Base-by-base conservation (phyloP, 1,284 basidiomycete species). In the Takashimella tepidaria region DNA sequence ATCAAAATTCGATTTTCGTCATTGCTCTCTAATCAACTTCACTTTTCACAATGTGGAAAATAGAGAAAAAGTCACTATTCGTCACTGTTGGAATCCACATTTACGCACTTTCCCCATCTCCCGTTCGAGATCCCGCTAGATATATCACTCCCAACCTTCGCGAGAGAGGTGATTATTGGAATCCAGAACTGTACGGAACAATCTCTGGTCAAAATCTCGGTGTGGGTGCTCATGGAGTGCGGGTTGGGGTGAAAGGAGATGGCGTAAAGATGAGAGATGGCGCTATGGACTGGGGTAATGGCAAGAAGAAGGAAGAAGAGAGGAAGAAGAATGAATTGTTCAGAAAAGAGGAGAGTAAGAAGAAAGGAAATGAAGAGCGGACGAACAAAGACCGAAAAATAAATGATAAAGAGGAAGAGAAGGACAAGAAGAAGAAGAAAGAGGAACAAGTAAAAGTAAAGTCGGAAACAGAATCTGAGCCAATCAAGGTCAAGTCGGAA, bases 21-120 rank as follows among this genome's bases (percentile, higher is more conserved):
- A n/a, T n/a, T n/a, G n/a, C n/a, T n/a, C n/a, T n/a, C n/a, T n/a
- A n/a, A n/a, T n/a, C n/a, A n/a, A n/a, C n/a, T n/a, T n/a, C n/a
- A n/a, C n/a, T n/a, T n/a, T n/a, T n/a, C n/a, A n/a, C n/a, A n/a
- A n/a, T n/a, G n/a, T n/a, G n/a, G n/a, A n/a, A n/a, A n/a, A n/a
- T n/a, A 72, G 70, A 65, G 46, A 74, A 73, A 57, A 65, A 61
- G 43, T 56, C 55, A 41, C 54, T 74, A 12, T 74, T 74, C 49
- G 58, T 62, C 13, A 24, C 53, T 5, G 60, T 51, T 5, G 62
- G 40, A 24, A 56, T 74, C 13, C 70, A 72, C 52, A 63, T 74
- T 45, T 72, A 74, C 49, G 56, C 72, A 0, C 49, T 74, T 0
- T 58, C 66, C 4, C 66, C 68, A 10, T 55, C 56, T 2, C 61